Evolutionary conservation across 2,329 filamentous ascomycete genomes (phyloP), one percentile per base, ranked within the genome.

Genomic region (Berkeleyomyces basicola): DNA sequence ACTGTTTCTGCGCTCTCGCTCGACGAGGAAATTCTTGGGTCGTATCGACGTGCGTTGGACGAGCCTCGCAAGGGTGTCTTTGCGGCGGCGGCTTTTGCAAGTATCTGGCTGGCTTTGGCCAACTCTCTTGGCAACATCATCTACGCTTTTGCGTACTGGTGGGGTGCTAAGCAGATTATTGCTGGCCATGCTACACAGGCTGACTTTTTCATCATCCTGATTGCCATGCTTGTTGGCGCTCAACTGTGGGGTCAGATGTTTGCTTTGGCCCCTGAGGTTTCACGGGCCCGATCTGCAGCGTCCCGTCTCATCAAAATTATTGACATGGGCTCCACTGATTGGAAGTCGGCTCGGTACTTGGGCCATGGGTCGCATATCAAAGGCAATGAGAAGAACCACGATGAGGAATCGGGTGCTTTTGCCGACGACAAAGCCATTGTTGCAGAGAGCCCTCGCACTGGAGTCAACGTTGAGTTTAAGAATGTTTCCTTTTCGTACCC

Each of bases 71-170:
- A 80, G 59, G 85, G 76, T 71, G 84, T 73, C 73, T 72, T 76
- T 1, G 69, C 73, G n/a, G 75, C 75, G 33, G 78, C 75, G 16
- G 70, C 75, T 68, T 75, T 76, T 66, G 78, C 79, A 46, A 85
- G 82, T 69, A 70, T 84, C 11, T 84, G 80, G 76, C 77, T 84
- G 6, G 81, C 83, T 2, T 74, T 84, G 43, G 77, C 82, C 14
- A 81, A 83, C 69, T 80, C 78, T 66, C 74, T 80, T 7, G 80
- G 83, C 23, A 86, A 85, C 68, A 77, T 87, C 59, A 81, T 89
- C 36, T 88, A 90, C 68, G 84, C 86, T 0, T 79, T 91, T 61
- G 84, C 86, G 0, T 90, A 89, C 72, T 91, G 86, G 85, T 91
- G 87, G 86, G 87, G 87, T 3, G 79, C 86, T 0, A 85, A 82